phyloP scores from a whole-genome alignment of 129 eudicot species.

The Flaveria trinervia region DNA sequence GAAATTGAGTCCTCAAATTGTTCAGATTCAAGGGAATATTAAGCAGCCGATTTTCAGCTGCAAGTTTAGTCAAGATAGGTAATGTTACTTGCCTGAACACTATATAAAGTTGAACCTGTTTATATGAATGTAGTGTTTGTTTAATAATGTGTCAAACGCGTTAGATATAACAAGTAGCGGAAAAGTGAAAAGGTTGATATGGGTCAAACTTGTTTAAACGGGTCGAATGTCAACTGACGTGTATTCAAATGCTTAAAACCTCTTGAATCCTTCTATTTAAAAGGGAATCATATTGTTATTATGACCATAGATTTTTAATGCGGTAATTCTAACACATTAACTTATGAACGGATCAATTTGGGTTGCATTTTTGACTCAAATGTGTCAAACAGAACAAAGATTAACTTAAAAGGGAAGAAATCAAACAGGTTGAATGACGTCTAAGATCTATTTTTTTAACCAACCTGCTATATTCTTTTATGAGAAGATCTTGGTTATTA shows the following conservation, averaged over 20 bases:
- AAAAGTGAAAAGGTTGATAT: too few species aligned
- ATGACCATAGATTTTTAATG: background rate
- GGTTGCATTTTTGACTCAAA: background rate
- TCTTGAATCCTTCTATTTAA: background rate
- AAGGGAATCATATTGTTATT: background rate
- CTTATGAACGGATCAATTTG: background rate
- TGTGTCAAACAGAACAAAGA: background rate
- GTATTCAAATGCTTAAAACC: background rate
- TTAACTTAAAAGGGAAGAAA: background rate
- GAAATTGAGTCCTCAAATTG: slow-evolving; percentile 82
- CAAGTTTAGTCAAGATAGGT: slow-evolving; percentile 95
- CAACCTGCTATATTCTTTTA: too few species aligned
- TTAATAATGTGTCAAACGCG: too few species aligned
- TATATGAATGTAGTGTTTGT: background rate
- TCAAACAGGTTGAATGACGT: background rate
- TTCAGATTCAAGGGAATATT: slow-evolving; percentile 82
- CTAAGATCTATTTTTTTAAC: background rate
- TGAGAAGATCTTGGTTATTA: background rate
- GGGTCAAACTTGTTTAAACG: too few species aligned
- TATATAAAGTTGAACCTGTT: background rate
- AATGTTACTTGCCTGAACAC: background rate
- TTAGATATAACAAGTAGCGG: too few species aligned
- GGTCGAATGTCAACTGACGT: background rate
- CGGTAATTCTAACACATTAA: background rate
- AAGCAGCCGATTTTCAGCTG: slow-evolving; percentile 93